Evolutionary conservation across 139 green algal species (phyloP).

Genomic region (Chlorella vulgaris): DNA sequence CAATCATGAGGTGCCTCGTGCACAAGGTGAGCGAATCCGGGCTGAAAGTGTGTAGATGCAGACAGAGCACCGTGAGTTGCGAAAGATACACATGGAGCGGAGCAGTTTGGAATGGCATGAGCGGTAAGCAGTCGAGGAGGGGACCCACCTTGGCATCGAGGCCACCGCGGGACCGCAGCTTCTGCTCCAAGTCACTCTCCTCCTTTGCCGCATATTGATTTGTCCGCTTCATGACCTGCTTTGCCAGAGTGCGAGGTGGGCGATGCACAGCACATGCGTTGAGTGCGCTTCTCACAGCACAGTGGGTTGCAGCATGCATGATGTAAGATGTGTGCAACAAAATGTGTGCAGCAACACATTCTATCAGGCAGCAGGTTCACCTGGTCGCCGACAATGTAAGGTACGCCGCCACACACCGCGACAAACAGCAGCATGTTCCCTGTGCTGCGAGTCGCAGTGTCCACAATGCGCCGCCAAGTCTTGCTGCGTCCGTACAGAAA

Average conservation of each 20-base stretch:
- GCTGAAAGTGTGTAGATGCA: no score
- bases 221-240: constrained; percentile 31
- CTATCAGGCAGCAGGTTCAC: background rate
- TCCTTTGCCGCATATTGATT: constrained; percentile 11
- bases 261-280: no score
- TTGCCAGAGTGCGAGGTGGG: no score
- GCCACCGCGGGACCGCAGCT: constrained; percentile 26
- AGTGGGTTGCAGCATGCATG: no score
- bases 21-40: no score
- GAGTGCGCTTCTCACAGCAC: no score
- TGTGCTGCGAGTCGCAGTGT: background rate
- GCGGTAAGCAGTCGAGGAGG: no score
- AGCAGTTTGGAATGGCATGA: no score
- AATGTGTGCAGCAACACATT: background rate
- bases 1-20: background rate
- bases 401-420: constrained; percentile 9
- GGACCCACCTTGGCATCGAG: constrained; percentile 31
- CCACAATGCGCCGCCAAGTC: constrained; percentile 47
- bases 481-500: constrained; percentile 42
- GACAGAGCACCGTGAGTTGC: no score
- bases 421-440: constrained; percentile 16
- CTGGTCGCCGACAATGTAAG: constrained; percentile 20
- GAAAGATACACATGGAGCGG: no score
- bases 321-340: no score
- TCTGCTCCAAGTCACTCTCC: constrained; percentile 40